phyloP scores from a whole-genome alignment of 768 basidiomycete species.

The Dioszegia hungarica region DNA sequence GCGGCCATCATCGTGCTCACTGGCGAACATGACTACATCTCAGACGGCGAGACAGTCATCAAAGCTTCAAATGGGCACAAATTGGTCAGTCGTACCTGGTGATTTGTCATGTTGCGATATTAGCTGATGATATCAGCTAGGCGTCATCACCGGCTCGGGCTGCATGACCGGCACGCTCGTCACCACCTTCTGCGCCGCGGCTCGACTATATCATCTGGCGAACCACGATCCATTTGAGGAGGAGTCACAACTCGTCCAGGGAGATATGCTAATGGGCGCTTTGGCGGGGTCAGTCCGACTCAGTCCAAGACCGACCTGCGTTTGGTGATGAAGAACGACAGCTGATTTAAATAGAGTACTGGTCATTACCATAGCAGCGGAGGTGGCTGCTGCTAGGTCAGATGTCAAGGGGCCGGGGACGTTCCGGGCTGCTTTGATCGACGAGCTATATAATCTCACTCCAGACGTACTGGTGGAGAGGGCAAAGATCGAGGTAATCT shows the following conservation, averaged over 20 bases:
- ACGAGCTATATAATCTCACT: slow-evolving; percentile 55
- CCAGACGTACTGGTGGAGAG: slow-evolving; percentile 36
- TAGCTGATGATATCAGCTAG: too few relatives aligned
- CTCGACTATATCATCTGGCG: slow-evolving; percentile 52
- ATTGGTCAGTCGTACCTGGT: slow-evolving; percentile 24
- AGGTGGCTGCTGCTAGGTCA: slow-evolving; percentile 55
- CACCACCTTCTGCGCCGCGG: slow-evolving; percentile 73
- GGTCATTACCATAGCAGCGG: slow-evolving; percentile 61
- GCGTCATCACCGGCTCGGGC: slow-evolving; percentile 81
- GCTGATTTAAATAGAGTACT: slow-evolving; percentile 52
- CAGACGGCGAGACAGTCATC: slow-evolving; percentile 70
- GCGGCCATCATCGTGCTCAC: slow-evolving; percentile 78
- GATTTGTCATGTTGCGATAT: background rate
- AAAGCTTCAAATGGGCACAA: slow-evolving; percentile 67
- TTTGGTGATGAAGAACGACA: background rate
- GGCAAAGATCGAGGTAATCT: slow-evolving; percentile 47
- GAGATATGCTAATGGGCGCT: slow-evolving; percentile 72
- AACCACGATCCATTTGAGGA: slow-evolving; percentile 29
- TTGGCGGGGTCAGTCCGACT: slow-evolving; percentile 63
- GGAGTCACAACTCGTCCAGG: slow-evolving; percentile 57
- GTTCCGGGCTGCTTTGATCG: slow-evolving; percentile 63
- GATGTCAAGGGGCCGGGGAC: slow-evolving; percentile 62
- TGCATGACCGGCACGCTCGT: slow-evolving; percentile 66
- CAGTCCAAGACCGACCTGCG: background rate
- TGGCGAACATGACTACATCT: slow-evolving; percentile 74